A percentile compares a stretch with the other conserved stretches of the same genome.
These are phyloP conservation scores for Beauveria asiatica DNA, from an alignment of 2,329 filamentous ascomycete genomes.

Conservation along the genomic window DNA sequence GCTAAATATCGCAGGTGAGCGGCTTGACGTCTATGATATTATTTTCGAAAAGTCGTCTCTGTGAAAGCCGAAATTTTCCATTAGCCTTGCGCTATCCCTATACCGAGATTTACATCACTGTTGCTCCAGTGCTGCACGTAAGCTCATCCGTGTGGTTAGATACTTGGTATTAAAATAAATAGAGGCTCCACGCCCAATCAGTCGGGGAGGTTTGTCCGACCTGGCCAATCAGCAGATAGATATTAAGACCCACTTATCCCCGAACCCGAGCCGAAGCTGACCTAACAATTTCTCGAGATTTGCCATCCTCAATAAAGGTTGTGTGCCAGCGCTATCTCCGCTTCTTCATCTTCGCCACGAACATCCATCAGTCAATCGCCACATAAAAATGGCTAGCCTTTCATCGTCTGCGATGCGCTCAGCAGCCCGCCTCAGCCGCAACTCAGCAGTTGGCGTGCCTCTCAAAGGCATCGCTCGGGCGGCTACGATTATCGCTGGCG, in stretches of 20 bases:
- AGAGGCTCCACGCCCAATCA: neutral
- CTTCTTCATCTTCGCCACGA: conserved; percentile 6
- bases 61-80: neutral
- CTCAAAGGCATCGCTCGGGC: conserved; percentile 23
- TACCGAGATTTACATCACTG: neutral
- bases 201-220: neutral
- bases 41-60: neutral
- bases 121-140: neutral
- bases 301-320: conserved; percentile 8
- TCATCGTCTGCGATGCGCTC: conserved; percentile 66
- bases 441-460: conserved; percentile 28
- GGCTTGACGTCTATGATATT: neutral
- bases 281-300: conserved; percentile 13
- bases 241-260: conserved; percentile 10
- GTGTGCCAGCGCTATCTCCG: conserved; percentile 4
- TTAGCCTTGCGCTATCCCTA: neutral
- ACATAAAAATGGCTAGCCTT: conserved; percentile 49
- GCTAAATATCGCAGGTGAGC: neutral
- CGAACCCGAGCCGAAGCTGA: conserved; percentile 14
- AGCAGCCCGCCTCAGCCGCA: conserved; percentile 52
- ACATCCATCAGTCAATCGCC: conserved; percentile 14
- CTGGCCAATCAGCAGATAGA: conserved; percentile 6
- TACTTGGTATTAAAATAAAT: neutral
- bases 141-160: neutral
- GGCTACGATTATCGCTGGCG: conserved; percentile 19